Evolutionary conservation across 805 yeast genomes (phyloP), one percentile per base, ranked within the genome.

Genomic region (Starmerella kuoi): DNA sequence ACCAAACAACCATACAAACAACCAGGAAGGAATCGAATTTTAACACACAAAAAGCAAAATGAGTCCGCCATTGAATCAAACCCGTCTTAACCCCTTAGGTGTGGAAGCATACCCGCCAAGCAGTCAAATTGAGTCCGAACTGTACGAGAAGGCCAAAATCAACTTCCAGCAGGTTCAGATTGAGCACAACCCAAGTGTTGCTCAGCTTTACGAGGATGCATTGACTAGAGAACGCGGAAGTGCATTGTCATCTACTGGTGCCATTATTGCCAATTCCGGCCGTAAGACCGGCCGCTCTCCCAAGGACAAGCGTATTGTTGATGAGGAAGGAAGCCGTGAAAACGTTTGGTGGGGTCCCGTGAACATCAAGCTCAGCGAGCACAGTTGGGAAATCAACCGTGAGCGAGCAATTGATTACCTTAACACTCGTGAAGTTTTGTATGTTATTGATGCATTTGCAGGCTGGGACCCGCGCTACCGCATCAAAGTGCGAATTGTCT

Each of bases 341-440:
- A 69, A 87, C 59, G 76, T 88, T 55, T 88, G 98, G 98, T 88
- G 98, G 98, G 98, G 98, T 21, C 97, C 97, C 2, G 98, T 88
- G 54, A 88, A 88, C 70, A 85, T 82, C 67, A 83, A 88, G 67
- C 87, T 88, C 55, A 80, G 84, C 47, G 94, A 85, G 66, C 77
- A 79, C 61, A 86, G 95, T 19, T 88, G 97, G 97, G 75, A 76
- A 56, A 86, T 88, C 57, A 83, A 93, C 63, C 80, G 94, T 63
- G 88, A 88, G 55, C 83, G 98, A 68, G 97, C 98, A 40, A 74
- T 87, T 53, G 98, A 88, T 66, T 88, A 87, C 70, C 74, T 88
- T 63, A 82, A 94, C 73, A 88, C 97, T 43, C 81, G 95, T 67
- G 87, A 81, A 56, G 85, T 86, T 63, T 77, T 91, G 57, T 88